A percentile compares a stretch with the other conserved stretches of the same genome.
These are phyloP conservation scores for Hansenula lynferdii DNA, from an alignment of 1,139 yeast species.

Conservation along the genomic window DNA sequence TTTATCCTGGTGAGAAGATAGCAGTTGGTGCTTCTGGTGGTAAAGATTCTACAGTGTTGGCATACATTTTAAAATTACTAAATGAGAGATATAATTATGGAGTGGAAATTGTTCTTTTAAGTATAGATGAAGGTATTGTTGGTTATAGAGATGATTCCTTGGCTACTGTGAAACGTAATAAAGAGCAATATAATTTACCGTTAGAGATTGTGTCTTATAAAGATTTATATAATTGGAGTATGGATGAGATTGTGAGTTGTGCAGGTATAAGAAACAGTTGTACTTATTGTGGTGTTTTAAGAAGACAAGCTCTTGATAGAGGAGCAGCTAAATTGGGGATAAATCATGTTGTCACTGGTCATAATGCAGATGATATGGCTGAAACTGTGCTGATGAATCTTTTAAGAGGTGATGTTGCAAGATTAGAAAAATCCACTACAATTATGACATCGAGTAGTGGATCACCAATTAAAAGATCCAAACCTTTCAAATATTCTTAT, in stretches of 20 bases:
- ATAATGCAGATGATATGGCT: slow-evolving; percentile 99
- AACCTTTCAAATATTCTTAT: slow-evolving; percentile 93
- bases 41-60: slow-evolving; percentile 94
- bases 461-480: slow-evolving; percentile 82
- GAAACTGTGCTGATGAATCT: slow-evolving; percentile 96
- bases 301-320: slow-evolving; percentile 94
- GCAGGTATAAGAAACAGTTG: slow-evolving; percentile 95
- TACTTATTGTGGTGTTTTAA: slow-evolving; percentile 95
- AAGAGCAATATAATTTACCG: slow-evolving; percentile 82
- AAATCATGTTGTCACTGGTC: slow-evolving; percentile 94
- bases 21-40: slow-evolving; percentile 99
- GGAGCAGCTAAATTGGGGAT: slow-evolving; percentile 91
- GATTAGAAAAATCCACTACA: slow-evolving; percentile 86
- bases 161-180: slow-evolving; percentile 94
- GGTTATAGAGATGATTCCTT: slow-evolving; percentile 97
- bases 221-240: slow-evolving; percentile 91
- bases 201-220: slow-evolving; percentile 85
- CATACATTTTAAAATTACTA: slow-evolving; percentile 78
- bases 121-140: slow-evolving; percentile 95
- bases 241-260: slow-evolving; percentile 96
- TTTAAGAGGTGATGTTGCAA: slow-evolving; percentile 91
- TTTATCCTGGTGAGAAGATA: slow-evolving; percentile 75
- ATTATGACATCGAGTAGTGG: slow-evolving; percentile 79
- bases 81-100: slow-evolving; percentile 90
- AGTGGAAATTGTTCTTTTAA: slow-evolving; percentile 69